Percentiles rank a stretch among this genome's conserved stretches.
Conservation (phyloP, 2,329 filamentous ascomycete genomes). For the Xylariaceae sp. region DNA sequence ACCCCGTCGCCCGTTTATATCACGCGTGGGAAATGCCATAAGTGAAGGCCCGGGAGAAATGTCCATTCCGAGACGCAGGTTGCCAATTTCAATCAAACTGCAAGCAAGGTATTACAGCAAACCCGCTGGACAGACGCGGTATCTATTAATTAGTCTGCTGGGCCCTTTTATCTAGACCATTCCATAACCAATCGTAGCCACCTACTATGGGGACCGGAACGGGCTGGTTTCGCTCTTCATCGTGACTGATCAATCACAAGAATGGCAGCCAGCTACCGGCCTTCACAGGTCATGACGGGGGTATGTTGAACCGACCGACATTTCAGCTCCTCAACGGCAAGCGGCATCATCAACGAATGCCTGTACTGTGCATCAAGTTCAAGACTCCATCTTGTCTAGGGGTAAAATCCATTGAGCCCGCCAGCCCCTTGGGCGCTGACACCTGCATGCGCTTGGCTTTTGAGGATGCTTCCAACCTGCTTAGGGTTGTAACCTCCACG, state of each 20-base stretch:
- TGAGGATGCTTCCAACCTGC: too few relatives aligned
- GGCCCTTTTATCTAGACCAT: slow-evolving; percentile 8
- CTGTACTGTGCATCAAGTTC: background rate
- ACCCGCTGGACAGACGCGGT: slow-evolving; percentile 16
- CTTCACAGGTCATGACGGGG: slow-evolving; percentile 3
- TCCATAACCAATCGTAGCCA: slow-evolving; percentile 4
- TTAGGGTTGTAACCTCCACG: too few relatives aligned
- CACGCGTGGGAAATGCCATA: slow-evolving; percentile 2
- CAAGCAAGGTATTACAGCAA: slow-evolving; percentile 11
- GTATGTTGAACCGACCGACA: slow-evolving; percentile 24
- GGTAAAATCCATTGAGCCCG: slow-evolving; percentile 22
- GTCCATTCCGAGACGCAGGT: slow-evolving; percentile 14
- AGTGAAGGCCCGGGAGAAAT: background rate
- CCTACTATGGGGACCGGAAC: background rate
- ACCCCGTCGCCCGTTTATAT: background rate
- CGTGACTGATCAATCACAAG: background rate
- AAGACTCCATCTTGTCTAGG: slow-evolving; percentile 6
- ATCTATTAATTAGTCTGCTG: slow-evolving; percentile 18
- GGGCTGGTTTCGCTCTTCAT: background rate
- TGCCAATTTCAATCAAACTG: slow-evolving; percentile 15
- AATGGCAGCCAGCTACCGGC: background rate
- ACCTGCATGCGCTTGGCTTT: slow-evolving; percentile 19
- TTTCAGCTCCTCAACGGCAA: slow-evolving; percentile 25
- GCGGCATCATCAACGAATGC: slow-evolving; percentile 9
- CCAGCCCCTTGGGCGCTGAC: slow-evolving; percentile 21